Evolutionary conservation across 2,329 filamentous ascomycete genomes (phyloP).

Genomic region (Verticillium longisporum): DNA sequence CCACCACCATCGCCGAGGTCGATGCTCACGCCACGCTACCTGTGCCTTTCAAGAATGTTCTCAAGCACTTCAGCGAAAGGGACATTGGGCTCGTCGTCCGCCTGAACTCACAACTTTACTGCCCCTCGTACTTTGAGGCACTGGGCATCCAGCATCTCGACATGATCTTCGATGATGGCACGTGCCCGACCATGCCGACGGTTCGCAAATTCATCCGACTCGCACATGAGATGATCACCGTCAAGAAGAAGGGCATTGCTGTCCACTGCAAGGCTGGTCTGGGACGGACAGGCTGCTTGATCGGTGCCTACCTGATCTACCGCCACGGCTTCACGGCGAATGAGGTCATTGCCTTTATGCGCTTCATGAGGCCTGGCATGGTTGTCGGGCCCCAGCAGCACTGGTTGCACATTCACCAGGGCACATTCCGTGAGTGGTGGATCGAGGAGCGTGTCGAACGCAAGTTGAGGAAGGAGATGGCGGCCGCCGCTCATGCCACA

Average conservation of each 20-base stretch:
- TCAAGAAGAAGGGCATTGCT: constrained; percentile 86
- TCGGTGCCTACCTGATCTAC: constrained; percentile 97
- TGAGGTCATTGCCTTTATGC: constrained; percentile 96
- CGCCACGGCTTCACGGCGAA: constrained; percentile 95
- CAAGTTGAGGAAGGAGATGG: constrained; percentile 54
- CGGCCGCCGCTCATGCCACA: constrained; percentile 37
- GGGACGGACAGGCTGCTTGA: constrained; percentile 89
- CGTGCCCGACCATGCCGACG: constrained; percentile 81
- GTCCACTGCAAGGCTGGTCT: constrained; percentile 98
- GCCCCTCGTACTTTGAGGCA: constrained; percentile 92
- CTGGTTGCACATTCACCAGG: constrained; percentile 97
- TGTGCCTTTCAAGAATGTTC: constrained; percentile 89
- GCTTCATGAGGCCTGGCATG: constrained; percentile 98
- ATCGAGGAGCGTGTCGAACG: constrained; percentile 78
- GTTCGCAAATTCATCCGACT: constrained; percentile 93
- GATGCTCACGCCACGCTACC: constrained; percentile 65
- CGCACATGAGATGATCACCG: constrained; percentile 87
- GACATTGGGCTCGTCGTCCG: constrained; percentile 92
- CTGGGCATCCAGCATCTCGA: constrained; percentile 93
- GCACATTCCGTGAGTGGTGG: constrained; percentile 98
- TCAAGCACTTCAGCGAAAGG: constrained; percentile 79
- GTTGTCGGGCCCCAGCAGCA: constrained; percentile 98
- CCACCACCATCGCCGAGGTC: constrained; percentile 68
- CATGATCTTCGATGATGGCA: constrained; percentile 99
- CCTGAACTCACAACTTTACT: constrained; percentile 93